Conservation (phyloP, 2,329 filamentous ascomycete genomes). For the Diaporthe citriasiana region DNA sequence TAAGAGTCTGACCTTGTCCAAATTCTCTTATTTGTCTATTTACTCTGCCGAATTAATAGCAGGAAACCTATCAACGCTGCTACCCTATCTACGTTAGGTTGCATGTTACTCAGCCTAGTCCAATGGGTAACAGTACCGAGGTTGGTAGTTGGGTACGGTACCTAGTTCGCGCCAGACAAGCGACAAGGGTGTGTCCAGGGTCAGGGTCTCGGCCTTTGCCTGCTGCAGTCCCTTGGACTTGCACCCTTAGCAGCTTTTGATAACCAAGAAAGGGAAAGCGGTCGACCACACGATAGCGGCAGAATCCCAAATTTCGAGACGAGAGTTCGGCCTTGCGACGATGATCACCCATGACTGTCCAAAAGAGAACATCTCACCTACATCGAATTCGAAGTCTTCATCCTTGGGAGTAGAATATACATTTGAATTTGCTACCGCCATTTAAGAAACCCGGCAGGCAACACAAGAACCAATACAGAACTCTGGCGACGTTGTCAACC, state of each 20-base stretch:
- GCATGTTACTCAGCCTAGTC: too few species aligned
- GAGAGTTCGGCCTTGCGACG: neutral
- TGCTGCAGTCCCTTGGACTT: neutral
- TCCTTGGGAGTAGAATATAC: neutral
- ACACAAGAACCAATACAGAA: neutral
- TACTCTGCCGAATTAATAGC: too few species aligned
- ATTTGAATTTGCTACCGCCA: neutral
- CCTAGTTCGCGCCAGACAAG: neutral
- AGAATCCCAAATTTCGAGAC: slow-evolving; percentile 33
- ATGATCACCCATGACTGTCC: neutral
- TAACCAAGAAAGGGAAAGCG: slow-evolving; percentile 18
- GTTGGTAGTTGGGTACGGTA: too few species aligned
- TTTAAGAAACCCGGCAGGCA: neutral
- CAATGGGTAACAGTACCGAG: too few species aligned
- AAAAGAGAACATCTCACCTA: neutral
- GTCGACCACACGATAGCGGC: neutral
- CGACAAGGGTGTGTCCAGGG: neutral
- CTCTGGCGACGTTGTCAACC: neutral
- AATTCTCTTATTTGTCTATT: too few species aligned
- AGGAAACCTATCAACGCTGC: too few species aligned
- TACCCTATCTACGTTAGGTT: too few species aligned
- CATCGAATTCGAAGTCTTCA: neutral
- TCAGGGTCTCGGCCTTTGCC: neutral
- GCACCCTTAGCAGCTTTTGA: neutral
- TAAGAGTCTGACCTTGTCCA: too few species aligned